A percentile compares a stretch with the other conserved stretches of the same genome.
These are phyloP conservation scores for Mycena epipterygia DNA, from an alignment of 768 basidiomycete genomes.

Conservation along the genomic window DNA sequence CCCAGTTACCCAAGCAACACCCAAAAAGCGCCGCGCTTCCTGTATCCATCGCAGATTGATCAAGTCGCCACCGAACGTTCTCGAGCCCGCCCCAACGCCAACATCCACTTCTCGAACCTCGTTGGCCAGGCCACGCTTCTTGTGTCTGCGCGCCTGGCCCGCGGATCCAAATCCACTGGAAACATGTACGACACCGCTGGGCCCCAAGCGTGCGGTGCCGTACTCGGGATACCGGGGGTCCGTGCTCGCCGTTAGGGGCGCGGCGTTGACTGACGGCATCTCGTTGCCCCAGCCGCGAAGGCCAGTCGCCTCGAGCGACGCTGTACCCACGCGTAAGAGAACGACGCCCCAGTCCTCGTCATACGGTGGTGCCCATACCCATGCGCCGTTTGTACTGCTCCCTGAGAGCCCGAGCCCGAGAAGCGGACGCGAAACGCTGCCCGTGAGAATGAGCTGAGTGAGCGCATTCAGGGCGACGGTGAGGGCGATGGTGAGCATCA, in stretches of 20 bases:
- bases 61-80: conserved; percentile 54
- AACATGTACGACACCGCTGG: conserved; percentile 52
- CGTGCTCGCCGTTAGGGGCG: too few species aligned
- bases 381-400: conserved; percentile 35
- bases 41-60: conserved; percentile 45
- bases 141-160: conserved; percentile 31
- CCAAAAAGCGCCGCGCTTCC: conserved; percentile 44
- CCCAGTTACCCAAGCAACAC: conserved; percentile 27
- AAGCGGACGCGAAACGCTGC: conserved; percentile 70
- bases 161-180: conserved; percentile 25
- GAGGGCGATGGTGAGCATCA: conserved; percentile 68
- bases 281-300: conserved; percentile 82
- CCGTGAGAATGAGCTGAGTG: conserved; percentile 76
- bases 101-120: conserved; percentile 63
- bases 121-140: conserved; percentile 60
- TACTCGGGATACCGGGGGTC: conserved; percentile 42
- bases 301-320: conserved; percentile 81
- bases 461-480: conserved; percentile 73
- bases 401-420: conserved; percentile 61
- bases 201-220: conserved; percentile 55
- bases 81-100: conserved; percentile 53
- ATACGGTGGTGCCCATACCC: conserved; percentile 45
- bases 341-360: conserved; percentile 60
- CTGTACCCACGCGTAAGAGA: conserved; percentile 79
- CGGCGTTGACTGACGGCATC: conserved; percentile 64